A percentile compares a stretch with the other conserved stretches of the same genome.
phyloP scores from a whole-genome alignment of 495 filamentous ascomycete genomes.

The Xylaria curta region DNA sequence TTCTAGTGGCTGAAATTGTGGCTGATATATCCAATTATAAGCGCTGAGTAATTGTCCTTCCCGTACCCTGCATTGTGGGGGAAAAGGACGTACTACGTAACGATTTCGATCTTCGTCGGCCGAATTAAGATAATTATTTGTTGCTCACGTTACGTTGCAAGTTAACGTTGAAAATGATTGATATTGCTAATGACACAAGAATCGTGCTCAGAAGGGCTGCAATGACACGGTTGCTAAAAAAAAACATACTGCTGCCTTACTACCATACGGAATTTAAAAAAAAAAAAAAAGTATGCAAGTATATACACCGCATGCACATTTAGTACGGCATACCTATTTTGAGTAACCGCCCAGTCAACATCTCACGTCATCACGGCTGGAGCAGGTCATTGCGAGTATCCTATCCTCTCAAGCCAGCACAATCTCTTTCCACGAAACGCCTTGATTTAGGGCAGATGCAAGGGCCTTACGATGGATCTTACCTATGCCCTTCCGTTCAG shows the following conservation, averaged over 20 bases:
- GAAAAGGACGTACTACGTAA: not conserved
- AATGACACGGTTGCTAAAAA: not conserved
- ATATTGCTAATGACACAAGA: not conserved
- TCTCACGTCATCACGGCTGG: conserved; percentile 13
- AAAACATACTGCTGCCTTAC: not conserved
- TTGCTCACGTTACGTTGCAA: not conserved
- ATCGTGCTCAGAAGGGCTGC: not conserved
- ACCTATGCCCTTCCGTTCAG: conserved; percentile 25
- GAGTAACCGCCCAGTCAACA: not conserved
- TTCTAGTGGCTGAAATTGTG: conserved; percentile 13
- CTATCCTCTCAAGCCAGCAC: conserved; percentile 10
- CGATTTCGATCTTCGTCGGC: not conserved
- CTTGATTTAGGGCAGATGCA: not conserved
- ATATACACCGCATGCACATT: not conserved
- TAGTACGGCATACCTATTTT: not conserved
- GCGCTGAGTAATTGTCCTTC: conserved; percentile 21
- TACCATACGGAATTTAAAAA: not conserved
- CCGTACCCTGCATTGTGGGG: not conserved
- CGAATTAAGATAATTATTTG: not conserved
- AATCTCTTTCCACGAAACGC: conserved; percentile 26
- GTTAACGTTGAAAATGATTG: not conserved
- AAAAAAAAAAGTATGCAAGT: not conserved
- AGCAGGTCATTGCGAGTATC: conserved; percentile 1
- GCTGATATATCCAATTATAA: conserved; percentile 18
- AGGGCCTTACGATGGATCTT: conserved; percentile 21